phyloP scores from a whole-genome alignment of 2,329 filamentous ascomycete species.

The Alternaria panax region DNA sequence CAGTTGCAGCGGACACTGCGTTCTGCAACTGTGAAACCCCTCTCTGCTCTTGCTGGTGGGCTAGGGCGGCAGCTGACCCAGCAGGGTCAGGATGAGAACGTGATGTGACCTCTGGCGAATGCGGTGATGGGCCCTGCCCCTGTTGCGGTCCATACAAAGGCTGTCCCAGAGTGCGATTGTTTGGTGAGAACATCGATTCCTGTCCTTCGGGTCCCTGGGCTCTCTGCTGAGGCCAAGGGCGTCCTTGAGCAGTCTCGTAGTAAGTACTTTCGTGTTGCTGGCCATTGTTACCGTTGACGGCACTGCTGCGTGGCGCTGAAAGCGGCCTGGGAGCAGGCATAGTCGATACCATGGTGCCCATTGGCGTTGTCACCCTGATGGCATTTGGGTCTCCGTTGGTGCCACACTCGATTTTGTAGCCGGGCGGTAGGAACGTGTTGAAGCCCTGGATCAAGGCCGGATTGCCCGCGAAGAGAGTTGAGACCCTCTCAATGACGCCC shows the following conservation, averaged over 20 bases:
- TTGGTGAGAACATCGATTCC: constrained; percentile 54
- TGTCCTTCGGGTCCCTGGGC: constrained; percentile 42
- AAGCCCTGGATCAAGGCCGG: constrained; percentile 96
- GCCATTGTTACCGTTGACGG: constrained; percentile 63
- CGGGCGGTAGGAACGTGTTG: constrained; percentile 95
- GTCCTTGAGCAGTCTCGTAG: constrained; percentile 45
- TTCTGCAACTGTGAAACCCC: constrained; percentile 72
- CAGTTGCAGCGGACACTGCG: constrained; percentile 66
- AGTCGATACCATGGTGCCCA: constrained; percentile 93
- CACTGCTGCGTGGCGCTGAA: constrained; percentile 56
- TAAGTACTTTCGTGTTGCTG: constrained; percentile 51
- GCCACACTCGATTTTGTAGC: constrained; percentile 96
- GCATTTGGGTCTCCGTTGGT: constrained; percentile 93
- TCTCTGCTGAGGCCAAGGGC: constrained; percentile 52
- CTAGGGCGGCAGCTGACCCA: constrained; percentile 54
- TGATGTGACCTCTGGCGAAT: constrained; percentile 47
- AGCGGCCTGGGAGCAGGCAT: constrained; percentile 67
- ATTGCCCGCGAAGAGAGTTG: constrained; percentile 92
- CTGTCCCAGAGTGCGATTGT: constrained; percentile 53
- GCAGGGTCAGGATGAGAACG: constrained; percentile 48
- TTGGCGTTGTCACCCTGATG: constrained; percentile 95
- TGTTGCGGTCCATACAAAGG: constrained; percentile 47
- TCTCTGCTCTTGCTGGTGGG: constrained; percentile 70
- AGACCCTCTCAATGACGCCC: constrained; percentile 95
- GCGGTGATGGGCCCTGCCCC: constrained; percentile 41